phyloP scores from a whole-genome alignment of 1,139 yeast genomes.

The Debaryomyces sp. region DNA sequence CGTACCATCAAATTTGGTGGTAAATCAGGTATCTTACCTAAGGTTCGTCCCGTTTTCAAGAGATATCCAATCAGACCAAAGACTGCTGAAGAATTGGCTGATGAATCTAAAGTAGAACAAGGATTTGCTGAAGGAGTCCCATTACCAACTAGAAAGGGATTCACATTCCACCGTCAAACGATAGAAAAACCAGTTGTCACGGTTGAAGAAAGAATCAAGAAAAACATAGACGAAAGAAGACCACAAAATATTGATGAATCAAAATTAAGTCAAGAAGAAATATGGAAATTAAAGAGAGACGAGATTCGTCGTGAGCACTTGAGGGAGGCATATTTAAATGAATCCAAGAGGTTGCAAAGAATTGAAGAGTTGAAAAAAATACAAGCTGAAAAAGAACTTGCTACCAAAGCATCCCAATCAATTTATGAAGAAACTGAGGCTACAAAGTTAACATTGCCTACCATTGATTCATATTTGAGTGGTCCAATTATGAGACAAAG shows the following conservation, averaged over 20 bases:
- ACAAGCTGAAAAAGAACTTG: constrained; percentile 28
- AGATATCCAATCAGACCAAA: constrained; percentile 60
- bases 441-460: constrained; percentile 72
- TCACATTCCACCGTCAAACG: constrained; percentile 39
- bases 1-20: constrained; percentile 56
- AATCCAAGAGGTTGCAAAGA: constrained; percentile 53
- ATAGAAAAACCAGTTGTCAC: constrained; percentile 56
- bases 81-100: constrained; percentile 33
- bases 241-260: constrained; percentile 38
- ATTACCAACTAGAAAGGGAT: constrained; percentile 67
- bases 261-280: constrained; percentile 49
- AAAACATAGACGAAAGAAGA: constrained; percentile 47
- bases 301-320: constrained; percentile 75
- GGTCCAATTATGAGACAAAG: constrained; percentile 75
- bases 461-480: constrained; percentile 66
- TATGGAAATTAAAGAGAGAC: constrained; percentile 59
- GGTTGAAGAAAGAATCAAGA: constrained; percentile 58
- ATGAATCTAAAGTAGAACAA: constrained; percentile 49
- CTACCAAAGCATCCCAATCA: constrained; percentile 24
- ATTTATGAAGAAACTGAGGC: constrained; percentile 51
- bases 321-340: constrained; percentile 64
- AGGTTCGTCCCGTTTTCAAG: constrained; percentile 70
- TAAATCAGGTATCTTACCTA: constrained; percentile 86
- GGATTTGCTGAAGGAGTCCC: constrained; percentile 80
- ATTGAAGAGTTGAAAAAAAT: constrained; percentile 38